phyloP scores from a whole-genome alignment of 352 stramenopile genomes.

The Pythium guiyangense region DNA sequence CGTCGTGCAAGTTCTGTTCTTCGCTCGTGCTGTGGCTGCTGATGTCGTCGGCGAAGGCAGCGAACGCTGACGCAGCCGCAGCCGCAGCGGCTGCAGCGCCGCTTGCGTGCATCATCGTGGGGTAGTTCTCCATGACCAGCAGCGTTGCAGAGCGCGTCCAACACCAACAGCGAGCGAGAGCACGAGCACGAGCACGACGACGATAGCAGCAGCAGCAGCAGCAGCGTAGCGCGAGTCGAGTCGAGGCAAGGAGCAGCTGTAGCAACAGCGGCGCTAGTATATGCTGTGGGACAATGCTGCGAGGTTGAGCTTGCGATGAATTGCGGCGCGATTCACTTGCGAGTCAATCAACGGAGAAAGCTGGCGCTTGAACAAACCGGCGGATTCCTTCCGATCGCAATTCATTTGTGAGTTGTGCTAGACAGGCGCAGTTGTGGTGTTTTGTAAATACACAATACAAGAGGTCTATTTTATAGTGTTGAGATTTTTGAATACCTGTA shows the following conservation, averaged over 20 bases:
- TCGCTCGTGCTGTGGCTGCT: constrained; percentile 7
- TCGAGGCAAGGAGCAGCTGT: neutral
- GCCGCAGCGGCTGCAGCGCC: neutral
- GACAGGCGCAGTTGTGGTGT: too few species aligned
- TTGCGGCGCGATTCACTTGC: too few species aligned
- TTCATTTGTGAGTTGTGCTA: too few species aligned
- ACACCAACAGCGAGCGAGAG: neutral
- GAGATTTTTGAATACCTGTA: too few species aligned
- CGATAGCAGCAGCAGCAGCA: neutral
- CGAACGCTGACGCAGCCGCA: constrained; percentile 4
- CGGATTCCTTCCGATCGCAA: too few species aligned
- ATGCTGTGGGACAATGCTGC: too few species aligned
- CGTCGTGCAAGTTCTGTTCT: constrained; percentile 8
- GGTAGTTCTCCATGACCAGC: neutral
- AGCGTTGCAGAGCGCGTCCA: too few species aligned
- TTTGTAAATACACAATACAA: too few species aligned
- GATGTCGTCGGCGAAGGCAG: constrained; percentile 7
- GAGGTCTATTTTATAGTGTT: too few species aligned
- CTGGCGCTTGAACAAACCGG: too few species aligned
- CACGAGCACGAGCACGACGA: neutral
- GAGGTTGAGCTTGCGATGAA: too few species aligned
- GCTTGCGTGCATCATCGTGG: constrained; percentile 5
- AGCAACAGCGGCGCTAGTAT: neutral
- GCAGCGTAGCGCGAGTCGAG: neutral
- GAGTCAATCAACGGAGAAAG: too few species aligned